Conservation (phyloP, 441 rosid species). For the Corymbia calophylla region DNA sequence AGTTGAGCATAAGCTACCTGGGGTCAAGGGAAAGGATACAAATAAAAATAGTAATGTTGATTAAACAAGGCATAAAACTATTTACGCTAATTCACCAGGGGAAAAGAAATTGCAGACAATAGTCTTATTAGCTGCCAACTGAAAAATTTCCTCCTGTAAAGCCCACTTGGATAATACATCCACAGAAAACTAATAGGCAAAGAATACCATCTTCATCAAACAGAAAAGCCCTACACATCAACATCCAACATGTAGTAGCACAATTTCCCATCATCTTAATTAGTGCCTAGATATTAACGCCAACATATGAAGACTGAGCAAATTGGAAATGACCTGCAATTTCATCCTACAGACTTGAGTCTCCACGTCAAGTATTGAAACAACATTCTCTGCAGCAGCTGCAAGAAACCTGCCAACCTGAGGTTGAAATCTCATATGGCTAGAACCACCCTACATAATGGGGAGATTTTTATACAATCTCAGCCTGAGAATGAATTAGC, state of each 20-base stretch:
- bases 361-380: conserved; percentile 80
- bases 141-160: background rate
- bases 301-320: background rate
- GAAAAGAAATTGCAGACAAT: background rate
- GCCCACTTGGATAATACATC: background rate
- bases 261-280: background rate
- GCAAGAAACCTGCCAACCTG: conserved; percentile 78
- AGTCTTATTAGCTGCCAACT: background rate
- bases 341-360: conserved; percentile 70
- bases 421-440: conserved; percentile 89
- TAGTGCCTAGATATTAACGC: background rate
- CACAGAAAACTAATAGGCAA: background rate
- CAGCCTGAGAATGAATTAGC: background rate
- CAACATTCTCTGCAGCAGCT: conserved; percentile 80
- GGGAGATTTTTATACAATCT: background rate
- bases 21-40: background rate
- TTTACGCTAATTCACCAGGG: background rate
- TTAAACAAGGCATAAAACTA: background rate
- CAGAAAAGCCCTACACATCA: background rate
- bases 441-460: conserved; percentile 61
- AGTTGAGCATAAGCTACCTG: background rate
- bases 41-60: background rate
- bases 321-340: conserved; percentile 45
- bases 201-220: background rate
- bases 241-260: background rate